Base-by-base conservation (phyloP, 306 rosid genomes). In the Boehmeria nivea region DNA sequence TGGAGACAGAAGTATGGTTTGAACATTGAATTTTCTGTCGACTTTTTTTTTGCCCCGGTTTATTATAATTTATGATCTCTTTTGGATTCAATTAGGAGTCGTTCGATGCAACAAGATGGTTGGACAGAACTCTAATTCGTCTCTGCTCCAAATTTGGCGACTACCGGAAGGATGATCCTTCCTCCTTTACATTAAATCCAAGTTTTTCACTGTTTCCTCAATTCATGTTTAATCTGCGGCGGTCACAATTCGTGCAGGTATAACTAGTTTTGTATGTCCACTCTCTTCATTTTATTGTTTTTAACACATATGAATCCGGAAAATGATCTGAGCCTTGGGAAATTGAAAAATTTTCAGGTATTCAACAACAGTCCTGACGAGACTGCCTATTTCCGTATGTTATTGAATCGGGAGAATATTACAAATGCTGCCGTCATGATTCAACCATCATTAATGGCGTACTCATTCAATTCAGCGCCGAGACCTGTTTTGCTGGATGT, bases 321-420 rank as follows among this genome's bases (percentile, higher is more conserved):
- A 31, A 10, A 31, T 31, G 36, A 31, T 31, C 9, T 31, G 9
- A 31, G 8, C 36, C 36, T 31, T 10, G n/a, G n/a, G 5, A 31
- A 31, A 39, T 67, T 67, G 45, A 40, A 43, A 51, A n/a, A 45
- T 75, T 65, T 74, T 62, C 81, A 91, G 99, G 99, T 91, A 67
- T 91, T 91, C 66, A 91, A 91, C 80, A 91, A 91, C 80, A 91
- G 99, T 81, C 99, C 99, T 44, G 99, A 91, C 39, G 99, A 91
- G 78, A 91, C 99, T 73, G 99, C 99, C 57, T 87, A 85, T 69
- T 91, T 91, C 68, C 83, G 95, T 63, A 79, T 87, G 94, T 49
- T 91, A 82, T 79, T 91, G 53, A 87, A 91, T 72, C 76, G 95
- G 61, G 99, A 91, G 75, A 91, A 87, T 76, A 73, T 91, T 47